A percentile compares a stretch with the other conserved stretches of the same genome.
Conservation (phyloP, 2,329 filamentous ascomycete species). For the Furcasterigmium sp. region DNA sequence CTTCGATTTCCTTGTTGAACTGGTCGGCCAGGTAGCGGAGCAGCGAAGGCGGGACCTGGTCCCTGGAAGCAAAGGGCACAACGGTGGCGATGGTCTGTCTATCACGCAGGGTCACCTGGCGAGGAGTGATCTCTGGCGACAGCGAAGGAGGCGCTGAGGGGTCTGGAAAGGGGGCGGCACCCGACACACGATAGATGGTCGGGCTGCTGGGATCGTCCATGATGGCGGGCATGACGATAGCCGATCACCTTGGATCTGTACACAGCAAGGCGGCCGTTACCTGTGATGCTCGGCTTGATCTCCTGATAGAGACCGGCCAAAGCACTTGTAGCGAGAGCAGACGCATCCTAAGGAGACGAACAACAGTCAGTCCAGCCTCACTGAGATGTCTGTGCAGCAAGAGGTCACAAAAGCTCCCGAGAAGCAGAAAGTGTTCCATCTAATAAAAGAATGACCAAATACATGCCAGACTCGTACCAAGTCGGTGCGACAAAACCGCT, state of each 20-base stretch:
- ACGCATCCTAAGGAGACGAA: no score
- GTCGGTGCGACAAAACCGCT: no score
- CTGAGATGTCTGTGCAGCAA: no score
- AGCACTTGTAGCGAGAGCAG: no score
- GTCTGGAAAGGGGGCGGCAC: constrained; percentile 59
- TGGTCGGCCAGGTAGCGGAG: constrained; percentile 75
- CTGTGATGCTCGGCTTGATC: no score
- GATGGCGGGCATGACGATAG: constrained; percentile 64
- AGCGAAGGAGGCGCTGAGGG: constrained; percentile 53
- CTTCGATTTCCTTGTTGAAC: constrained; percentile 85
- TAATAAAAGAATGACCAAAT: no score
- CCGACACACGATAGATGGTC: constrained; percentile 65
- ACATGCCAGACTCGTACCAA: no score
- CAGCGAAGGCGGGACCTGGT: constrained; percentile 70
- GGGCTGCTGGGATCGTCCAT: constrained; percentile 70
- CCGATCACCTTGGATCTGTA: neutral
- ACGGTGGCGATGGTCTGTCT: constrained; percentile 79
- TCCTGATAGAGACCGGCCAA: no score
- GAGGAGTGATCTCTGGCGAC: constrained; percentile 63
- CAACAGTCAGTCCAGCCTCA: no score
- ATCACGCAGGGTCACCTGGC: constrained; percentile 77
- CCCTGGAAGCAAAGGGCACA: constrained; percentile 72
- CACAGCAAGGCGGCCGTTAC: no score
- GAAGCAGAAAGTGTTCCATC: no score
- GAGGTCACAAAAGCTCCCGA: no score